Conservation (phyloP, 139 green algal species). For the Closterium sp. region DNA sequence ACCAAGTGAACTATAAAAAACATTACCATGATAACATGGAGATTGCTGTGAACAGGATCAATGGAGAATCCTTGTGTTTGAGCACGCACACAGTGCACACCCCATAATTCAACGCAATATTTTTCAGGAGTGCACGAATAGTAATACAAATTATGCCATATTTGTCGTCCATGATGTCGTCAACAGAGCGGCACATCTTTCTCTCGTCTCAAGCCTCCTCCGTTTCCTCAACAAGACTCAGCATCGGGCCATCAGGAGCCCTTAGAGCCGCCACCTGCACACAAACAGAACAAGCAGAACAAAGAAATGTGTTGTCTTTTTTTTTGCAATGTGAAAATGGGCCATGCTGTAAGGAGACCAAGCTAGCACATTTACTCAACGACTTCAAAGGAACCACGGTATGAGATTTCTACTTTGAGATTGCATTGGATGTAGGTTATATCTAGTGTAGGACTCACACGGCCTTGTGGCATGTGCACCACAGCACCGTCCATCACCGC, state of each 20-base stretch:
- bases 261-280: neutral
- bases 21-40: too few species aligned
- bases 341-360: neutral
- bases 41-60: too few species aligned
- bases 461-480: slow-evolving; percentile 65
- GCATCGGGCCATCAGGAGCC: neutral
- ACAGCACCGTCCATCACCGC: slow-evolving; percentile 71
- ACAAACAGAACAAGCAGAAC: neutral
- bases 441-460: slow-evolving; percentile 39
- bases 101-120: too few species aligned
- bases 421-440: neutral
- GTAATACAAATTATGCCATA: neutral
- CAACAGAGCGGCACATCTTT: neutral
- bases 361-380: neutral
- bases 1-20: too few species aligned
- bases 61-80: too few species aligned
- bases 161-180: neutral
- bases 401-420: too few species aligned
- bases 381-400: too few species aligned
- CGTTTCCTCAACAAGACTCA: neutral
- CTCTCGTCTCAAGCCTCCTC: neutral
- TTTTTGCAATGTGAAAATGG: neutral
- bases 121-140: neutral
- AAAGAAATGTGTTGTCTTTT: neutral
- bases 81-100: too few species aligned